Base-by-base conservation (phyloP, 225 moss, liverwort and hornwort genomes). In the Sphagnum contortum region DNA sequence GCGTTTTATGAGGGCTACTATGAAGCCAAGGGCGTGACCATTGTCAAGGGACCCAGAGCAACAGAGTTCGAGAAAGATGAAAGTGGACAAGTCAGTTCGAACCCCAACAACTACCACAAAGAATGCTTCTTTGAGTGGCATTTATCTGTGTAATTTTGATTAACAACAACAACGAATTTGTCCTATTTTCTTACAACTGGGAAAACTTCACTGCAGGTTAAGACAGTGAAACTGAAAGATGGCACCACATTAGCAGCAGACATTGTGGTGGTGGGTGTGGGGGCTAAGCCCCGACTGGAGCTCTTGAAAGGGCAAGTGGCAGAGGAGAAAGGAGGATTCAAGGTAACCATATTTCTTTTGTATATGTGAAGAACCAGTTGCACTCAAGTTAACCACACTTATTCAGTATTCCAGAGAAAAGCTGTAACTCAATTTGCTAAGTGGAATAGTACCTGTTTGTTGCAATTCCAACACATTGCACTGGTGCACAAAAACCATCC, bases 1-100 rank as follows among this genome's bases (percentile, higher is more conserved):
- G 74, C 94, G 1, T 95, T 92, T 63, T 95, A 95, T 50, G 94
- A 92, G 72, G 66, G 56, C 3, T 95, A 92, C 72, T 95, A 95
- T 67, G 68, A 78, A 69, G 75, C 73, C 14, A 92, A 95, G 69
- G 94, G 94, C 44, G 78, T 95, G 12, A 65, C 72, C 5, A 95
- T 95, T 61, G 69, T 90, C 2, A 95, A 95, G 67, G 94, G 94
- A 75, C 88, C 92, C 8, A 72, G 86, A n/a, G 94, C 91, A 9
- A 76, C 77, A 48, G 80, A 79, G 4, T 83, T 83, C 70, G 80
- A 83, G 74, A 83, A 83, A 70, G 74, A 83, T 60, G 70, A 72
- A 45, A 66, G 75, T 56, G 83, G 83, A 66, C 71, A 74, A 5
- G 83, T 78, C 64, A 73, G 74, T 66, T 68, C 48, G 5, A 3